Evolutionary conservation across 805 yeast species (phyloP).

Genomic region (Candida parachauliodes): DNA sequence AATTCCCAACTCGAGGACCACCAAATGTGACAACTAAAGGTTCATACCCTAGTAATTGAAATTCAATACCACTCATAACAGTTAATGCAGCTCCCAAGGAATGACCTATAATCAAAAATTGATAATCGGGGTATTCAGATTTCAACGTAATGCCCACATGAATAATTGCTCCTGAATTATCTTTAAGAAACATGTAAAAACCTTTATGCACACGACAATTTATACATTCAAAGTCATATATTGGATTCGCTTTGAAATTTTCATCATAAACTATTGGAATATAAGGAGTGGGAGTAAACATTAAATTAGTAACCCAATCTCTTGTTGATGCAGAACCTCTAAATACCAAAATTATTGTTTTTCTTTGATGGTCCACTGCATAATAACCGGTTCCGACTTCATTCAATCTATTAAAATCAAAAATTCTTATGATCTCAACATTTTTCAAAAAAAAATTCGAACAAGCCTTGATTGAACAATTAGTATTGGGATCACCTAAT

Average conservation of each 20-base stretch:
- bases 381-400: constrained; percentile 54
- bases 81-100: constrained; percentile 77
- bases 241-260: constrained; percentile 10
- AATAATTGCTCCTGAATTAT: constrained; percentile 37
- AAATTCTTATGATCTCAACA: constrained; percentile 36
- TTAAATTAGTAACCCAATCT: constrained; percentile 63
- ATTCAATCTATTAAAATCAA: constrained; percentile 39
- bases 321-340: constrained; percentile 61
- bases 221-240: constrained; percentile 30
- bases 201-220: constrained; percentile 66
- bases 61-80: constrained; percentile 58
- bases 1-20: constrained; percentile 63
- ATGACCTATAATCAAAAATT: constrained; percentile 62
- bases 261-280: constrained; percentile 27
- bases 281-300: constrained; percentile 44
- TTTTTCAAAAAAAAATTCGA: constrained; percentile 13
- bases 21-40: constrained; percentile 61
- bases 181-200: constrained; percentile 45
- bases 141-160: constrained; percentile 30
- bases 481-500: constrained; percentile 17
- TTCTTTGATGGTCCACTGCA: constrained; percentile 43
- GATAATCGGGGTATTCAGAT: constrained; percentile 43
- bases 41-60: constrained; percentile 48
- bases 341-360: constrained; percentile 48
- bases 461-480: constrained; percentile 27